These are phyloP conservation scores for Periglandula ipomoeae DNA, from an alignment of 2,329 filamentous ascomycete species.

Conservation along the genomic window DNA sequence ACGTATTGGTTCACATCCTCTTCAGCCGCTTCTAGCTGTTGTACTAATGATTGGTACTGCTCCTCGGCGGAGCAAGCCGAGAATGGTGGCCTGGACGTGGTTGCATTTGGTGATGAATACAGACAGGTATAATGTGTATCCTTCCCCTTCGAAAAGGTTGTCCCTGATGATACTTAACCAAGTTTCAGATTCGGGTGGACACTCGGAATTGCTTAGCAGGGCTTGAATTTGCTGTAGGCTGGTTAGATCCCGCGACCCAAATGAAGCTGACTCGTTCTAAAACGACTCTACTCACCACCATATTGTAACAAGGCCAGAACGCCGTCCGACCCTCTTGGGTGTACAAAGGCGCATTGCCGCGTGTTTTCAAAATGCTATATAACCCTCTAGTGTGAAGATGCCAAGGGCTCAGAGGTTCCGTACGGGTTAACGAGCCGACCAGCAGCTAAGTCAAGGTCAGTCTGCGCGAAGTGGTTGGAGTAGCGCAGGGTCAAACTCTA, in stretches of 20 bases:
- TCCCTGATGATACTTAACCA: conserved; percentile 25
- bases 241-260: neutral
- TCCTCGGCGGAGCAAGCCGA: conserved; percentile 18
- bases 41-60: conserved; percentile 18
- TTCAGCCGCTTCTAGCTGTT: conserved; percentile 18
- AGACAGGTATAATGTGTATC: conserved; percentile 17
- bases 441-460: conserved; percentile 19
- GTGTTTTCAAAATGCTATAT: conserved; percentile 26
- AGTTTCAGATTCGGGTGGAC: conserved; percentile 25
- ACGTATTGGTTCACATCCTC: conserved; percentile 13
- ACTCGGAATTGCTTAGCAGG: conserved; percentile 21
- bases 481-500: neutral
- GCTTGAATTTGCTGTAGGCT: conserved; percentile 27
- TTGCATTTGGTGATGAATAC: conserved; percentile 20
- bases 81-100: conserved; percentile 18
- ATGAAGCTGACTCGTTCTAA: too few relatives aligned
- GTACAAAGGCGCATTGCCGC: conserved; percentile 19
- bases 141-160: conserved; percentile 17
- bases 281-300: conserved; percentile 29
- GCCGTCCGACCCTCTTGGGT: conserved; percentile 18
- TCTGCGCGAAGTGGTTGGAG: neutral
- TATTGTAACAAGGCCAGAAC: conserved; percentile 30
- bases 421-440: conserved; percentile 24
- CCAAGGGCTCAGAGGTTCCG: conserved; percentile 23
- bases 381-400: conserved; percentile 27